Conservation (phyloP, 1,139 yeast species). For the Saccharomyces pastorianus region DNA sequence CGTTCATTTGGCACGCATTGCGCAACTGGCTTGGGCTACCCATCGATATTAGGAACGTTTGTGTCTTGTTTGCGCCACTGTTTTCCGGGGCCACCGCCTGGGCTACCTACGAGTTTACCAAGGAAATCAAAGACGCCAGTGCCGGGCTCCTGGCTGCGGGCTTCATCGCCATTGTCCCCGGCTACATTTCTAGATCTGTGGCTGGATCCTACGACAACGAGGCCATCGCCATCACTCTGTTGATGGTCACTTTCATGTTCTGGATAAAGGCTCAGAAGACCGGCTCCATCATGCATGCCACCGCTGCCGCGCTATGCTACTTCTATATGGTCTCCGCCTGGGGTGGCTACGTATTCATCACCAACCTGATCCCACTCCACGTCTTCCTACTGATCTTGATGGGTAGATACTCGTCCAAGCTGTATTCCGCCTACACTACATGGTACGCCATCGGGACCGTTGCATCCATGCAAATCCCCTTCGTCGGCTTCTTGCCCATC, state of each 20-base stretch:
- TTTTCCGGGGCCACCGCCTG: slow-evolving; percentile 90
- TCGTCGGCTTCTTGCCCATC: slow-evolving; percentile 94
- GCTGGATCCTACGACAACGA: slow-evolving; percentile 99
- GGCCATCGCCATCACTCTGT: slow-evolving; percentile 92
- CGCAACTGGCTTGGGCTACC: slow-evolving; percentile 60
- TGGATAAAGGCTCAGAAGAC: slow-evolving; percentile 95
- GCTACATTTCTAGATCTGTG: slow-evolving; percentile 94
- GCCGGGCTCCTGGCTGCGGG: slow-evolving; percentile 91
- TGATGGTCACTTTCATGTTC: slow-evolving; percentile 90
- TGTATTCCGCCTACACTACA: slow-evolving; percentile 90
- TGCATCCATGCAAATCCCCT: slow-evolving; percentile 98
- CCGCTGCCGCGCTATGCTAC: slow-evolving; percentile 78
- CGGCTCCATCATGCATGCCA: slow-evolving; percentile 82
- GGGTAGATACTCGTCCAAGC: slow-evolving; percentile 83
- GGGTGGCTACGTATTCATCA: slow-evolving; percentile 99
- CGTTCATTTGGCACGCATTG: slow-evolving; percentile 73
- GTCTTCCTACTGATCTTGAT: slow-evolving; percentile 81
- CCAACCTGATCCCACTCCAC: slow-evolving; percentile 93
- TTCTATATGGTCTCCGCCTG: slow-evolving; percentile 99
- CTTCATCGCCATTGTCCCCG: slow-evolving; percentile 97
- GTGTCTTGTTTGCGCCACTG: slow-evolving; percentile 95
- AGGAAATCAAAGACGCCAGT: slow-evolving; percentile 81
- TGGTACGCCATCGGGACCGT: slow-evolving; percentile 96
- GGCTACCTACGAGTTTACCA: slow-evolving; percentile 82
- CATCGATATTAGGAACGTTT: slow-evolving; percentile 86